These are phyloP conservation scores for Spinacia oleracea DNA, from an alignment of 179 eudicot genomes.

Conservation along the genomic window DNA sequence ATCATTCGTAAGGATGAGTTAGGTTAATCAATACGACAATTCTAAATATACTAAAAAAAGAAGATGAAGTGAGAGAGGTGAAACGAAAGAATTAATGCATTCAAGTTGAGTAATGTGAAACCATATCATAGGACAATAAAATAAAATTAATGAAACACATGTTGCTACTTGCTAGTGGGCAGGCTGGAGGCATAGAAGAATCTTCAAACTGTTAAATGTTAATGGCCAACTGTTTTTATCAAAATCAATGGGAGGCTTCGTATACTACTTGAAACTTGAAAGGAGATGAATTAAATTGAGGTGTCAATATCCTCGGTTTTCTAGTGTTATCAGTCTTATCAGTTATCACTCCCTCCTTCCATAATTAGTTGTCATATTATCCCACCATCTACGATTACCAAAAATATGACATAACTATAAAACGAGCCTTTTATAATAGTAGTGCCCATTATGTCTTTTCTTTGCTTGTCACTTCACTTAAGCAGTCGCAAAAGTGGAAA, in stretches of 20 bases:
- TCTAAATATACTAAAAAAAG: too few species aligned
- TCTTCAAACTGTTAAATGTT: conserved; percentile 25
- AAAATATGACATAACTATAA: too few species aligned
- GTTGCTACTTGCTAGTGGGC: conserved; percentile 15
- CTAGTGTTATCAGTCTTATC: too few species aligned
- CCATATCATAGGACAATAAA: conserved; percentile 5
- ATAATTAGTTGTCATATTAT: too few species aligned
- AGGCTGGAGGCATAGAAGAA: conserved; percentile 2
- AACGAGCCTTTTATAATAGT: too few species aligned
- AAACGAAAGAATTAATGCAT: conserved; percentile 2
- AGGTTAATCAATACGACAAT: too few species aligned
- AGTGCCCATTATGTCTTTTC: too few species aligned
- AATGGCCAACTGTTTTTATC: conserved; percentile 25
- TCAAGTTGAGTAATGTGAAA: conserved; percentile 16
- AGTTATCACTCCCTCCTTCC: too few species aligned
- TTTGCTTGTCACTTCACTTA: too few species aligned
- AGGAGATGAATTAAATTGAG: neutral
- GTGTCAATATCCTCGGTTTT: too few species aligned
- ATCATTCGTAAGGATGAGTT: neutral
- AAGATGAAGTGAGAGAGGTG: neutral
- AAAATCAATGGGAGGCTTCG: conserved; percentile 5
- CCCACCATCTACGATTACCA: too few species aligned
- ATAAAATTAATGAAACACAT: neutral
- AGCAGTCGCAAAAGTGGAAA: neutral
- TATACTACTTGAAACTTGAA: neutral